Percentiles rank a stretch among this genome's conserved stretches.
Evolutionary conservation across 805 yeast genomes (phyloP).

Genomic region (Saturnispora galanensis): DNA sequence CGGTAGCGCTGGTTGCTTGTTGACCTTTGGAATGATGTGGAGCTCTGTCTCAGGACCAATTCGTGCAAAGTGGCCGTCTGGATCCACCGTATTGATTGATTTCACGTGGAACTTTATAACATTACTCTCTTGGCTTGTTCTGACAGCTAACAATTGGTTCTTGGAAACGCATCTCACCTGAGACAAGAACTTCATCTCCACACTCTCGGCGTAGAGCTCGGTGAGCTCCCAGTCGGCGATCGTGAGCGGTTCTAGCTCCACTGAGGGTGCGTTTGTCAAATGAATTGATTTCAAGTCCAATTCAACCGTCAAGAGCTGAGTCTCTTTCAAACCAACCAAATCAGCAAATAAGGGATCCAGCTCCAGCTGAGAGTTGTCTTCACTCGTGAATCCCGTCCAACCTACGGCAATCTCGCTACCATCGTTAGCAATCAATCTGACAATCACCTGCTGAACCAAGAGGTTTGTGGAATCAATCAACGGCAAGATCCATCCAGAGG

Average conservation of each 20-base stretch:
- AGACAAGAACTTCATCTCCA: slow-evolving; percentile 64
- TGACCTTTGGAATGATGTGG: slow-evolving; percentile 58
- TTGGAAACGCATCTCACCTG: slow-evolving; percentile 70
- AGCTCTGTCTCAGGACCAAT: slow-evolving; percentile 32
- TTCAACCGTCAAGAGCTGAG: slow-evolving; percentile 31
- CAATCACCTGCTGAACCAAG: slow-evolving; percentile 31
- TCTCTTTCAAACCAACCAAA: slow-evolving; percentile 36
- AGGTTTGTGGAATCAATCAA: slow-evolving; percentile 29
- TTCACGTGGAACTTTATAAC: slow-evolving; percentile 48
- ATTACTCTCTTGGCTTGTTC: slow-evolving; percentile 35
- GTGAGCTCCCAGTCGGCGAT: slow-evolving; percentile 85
- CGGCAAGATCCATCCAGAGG: slow-evolving; percentile 28
- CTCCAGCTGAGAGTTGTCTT: slow-evolving; percentile 31
- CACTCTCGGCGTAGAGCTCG: slow-evolving; percentile 65
- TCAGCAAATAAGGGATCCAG: slow-evolving; percentile 61
- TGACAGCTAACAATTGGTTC: slow-evolving; percentile 54
- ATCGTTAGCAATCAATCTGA: slow-evolving; percentile 21
- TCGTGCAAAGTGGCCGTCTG: slow-evolving; percentile 26
- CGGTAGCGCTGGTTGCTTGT: slow-evolving; percentile 18
- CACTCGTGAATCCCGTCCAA: slow-evolving; percentile 25
- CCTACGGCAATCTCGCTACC: slow-evolving; percentile 18
- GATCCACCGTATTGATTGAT: slow-evolving; percentile 28
- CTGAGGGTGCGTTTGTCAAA: slow-evolving; percentile 29
- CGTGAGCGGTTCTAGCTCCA: slow-evolving; percentile 69
- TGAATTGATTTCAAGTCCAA: slow-evolving; percentile 36